Percentiles rank a stretch among this genome's conserved stretches.
These are phyloP conservation scores for Starmera quercuum DNA, from an alignment of 805 yeast genomes.

Conservation along the genomic window DNA sequence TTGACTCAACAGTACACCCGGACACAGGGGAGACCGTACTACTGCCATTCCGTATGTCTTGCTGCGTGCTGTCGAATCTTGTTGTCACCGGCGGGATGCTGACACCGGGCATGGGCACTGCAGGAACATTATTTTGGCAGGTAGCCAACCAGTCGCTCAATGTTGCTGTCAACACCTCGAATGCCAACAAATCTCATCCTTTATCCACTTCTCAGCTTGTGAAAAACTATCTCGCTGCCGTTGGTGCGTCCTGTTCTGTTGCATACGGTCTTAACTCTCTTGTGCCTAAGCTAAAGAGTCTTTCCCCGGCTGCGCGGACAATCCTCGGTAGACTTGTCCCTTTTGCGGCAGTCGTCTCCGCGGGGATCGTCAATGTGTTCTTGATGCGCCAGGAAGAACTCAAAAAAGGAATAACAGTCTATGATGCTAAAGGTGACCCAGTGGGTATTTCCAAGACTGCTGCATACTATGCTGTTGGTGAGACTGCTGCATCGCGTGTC, in stretches of 20 bases:
- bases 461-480: constrained; percentile 90
- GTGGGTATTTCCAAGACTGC: constrained; percentile 78
- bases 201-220: constrained; percentile 70
- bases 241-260: constrained; percentile 89
- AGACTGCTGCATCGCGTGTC: constrained; percentile 92
- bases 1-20: constrained; percentile 93
- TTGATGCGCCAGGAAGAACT: constrained; percentile 95
- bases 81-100: constrained; percentile 98
- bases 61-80: constrained; percentile 86
- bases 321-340: constrained; percentile 87
- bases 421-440: constrained; percentile 54
- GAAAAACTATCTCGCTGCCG: constrained; percentile 81
- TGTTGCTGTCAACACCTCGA: constrained; percentile 94
- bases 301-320: constrained; percentile 64
- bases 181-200: constrained; percentile 93
- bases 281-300: constrained; percentile 73
- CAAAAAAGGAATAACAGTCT: constrained; percentile 72
- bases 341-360: constrained; percentile 96
- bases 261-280: constrained; percentile 88
- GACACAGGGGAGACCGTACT: constrained; percentile 92
- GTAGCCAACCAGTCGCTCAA: constrained; percentile 94
- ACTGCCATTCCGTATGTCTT: constrained; percentile 95
- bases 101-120: constrained; percentile 85
- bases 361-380: constrained; percentile 94
- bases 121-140: constrained; percentile 96